Base-by-base conservation (phyloP, 352 stramenopile species). In the Pilasporangium apinafurcum region DNA sequence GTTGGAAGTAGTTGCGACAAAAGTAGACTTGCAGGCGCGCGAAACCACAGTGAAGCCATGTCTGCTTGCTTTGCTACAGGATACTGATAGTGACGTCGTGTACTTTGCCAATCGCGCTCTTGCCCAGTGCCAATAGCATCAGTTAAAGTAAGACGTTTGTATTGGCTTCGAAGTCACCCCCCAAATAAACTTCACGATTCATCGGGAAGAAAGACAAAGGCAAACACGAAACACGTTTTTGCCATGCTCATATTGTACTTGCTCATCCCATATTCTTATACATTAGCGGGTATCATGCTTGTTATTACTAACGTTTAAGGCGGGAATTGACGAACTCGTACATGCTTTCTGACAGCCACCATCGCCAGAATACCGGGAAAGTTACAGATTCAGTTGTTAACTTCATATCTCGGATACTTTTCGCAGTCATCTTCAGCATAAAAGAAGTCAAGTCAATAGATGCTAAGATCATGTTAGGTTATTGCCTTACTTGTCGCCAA, bases 71-170 rank as follows among this genome's bases (percentile, higher is more conserved):
- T 57, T 98, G 55, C 56, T 80, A 18, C 83, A 97, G 51, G 94
- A 98, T 72, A 55, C 50, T 12, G 94, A 98, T 64, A 62, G 78
- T 38, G 94, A 98, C 65, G 94, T 98, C 46, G 78, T 93, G 53
- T 98, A 90, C 60, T 98, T 96, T 74, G 86, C 94, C 16, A 80
- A 68, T 45, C 77, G 78, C 50, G 82, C 82, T 34, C 71, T 92
- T 28, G 45, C 59, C 27, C 70, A 65, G 60, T 74, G 72, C 56
- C 85, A 84, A 65, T 50, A n/a, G n/a, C n/a, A n/a, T n/a, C n/a
- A n/a, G n/a, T n/a, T n/a, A n/a, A n/a, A n/a, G n/a, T n/a, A n/a
- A n/a, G n/a, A n/a, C n/a, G n/a, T n/a, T n/a, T n/a, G n/a, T n/a
- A n/a, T n/a, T n/a, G n/a, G n/a, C n/a, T n/a, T n/a, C n/a, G n/a